These are phyloP conservation scores for Cucurbita pepo DNA, from an alignment of 306 rosid species.

Conservation along the genomic window DNA sequence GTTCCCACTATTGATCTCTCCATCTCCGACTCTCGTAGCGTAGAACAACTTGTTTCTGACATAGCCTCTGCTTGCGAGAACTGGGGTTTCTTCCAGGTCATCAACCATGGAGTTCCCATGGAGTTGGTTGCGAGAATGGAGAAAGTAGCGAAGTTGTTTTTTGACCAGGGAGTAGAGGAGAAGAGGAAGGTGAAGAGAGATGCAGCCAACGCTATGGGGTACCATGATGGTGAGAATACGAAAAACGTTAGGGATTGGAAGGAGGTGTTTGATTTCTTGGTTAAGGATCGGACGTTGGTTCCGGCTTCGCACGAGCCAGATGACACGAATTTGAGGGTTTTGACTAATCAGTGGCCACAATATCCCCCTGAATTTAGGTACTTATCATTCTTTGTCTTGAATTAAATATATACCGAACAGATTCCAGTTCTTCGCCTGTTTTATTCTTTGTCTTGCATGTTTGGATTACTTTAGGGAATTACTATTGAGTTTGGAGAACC, in stretches of 20 bases:
- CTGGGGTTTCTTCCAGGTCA: conserved; percentile 83
- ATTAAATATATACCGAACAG: background rate
- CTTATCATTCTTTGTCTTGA: background rate
- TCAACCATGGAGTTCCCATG: conserved; percentile 51
- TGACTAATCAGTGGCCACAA: conserved; percentile 65
- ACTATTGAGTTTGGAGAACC: background rate
- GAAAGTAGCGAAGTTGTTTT: conserved; percentile 30
- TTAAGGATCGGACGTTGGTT: conserved; percentile 28
- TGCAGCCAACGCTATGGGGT: conserved; percentile 39
- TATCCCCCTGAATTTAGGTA: conserved; percentile 50
- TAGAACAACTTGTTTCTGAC: conserved; percentile 12
- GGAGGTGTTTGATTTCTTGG: conserved; percentile 68
- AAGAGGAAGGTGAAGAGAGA: conserved; percentile 52
- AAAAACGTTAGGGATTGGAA: conserved; percentile 85
- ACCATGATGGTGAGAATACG: conserved; percentile 56
- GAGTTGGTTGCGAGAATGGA: conserved; percentile 20
- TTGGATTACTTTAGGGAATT: background rate
- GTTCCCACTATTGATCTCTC: conserved; percentile 55
- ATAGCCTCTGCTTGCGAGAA: conserved; percentile 48
- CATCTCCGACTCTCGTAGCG: background rate
- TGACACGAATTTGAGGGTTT: conserved; percentile 19
- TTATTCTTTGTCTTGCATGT: background rate
- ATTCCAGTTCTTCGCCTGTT: background rate
- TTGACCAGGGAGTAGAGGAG: conserved; percentile 19
- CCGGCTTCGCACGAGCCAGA: conserved; percentile 35